Conservation (phyloP, 345 rosid genomes). For the Luvunga scandens region DNA sequence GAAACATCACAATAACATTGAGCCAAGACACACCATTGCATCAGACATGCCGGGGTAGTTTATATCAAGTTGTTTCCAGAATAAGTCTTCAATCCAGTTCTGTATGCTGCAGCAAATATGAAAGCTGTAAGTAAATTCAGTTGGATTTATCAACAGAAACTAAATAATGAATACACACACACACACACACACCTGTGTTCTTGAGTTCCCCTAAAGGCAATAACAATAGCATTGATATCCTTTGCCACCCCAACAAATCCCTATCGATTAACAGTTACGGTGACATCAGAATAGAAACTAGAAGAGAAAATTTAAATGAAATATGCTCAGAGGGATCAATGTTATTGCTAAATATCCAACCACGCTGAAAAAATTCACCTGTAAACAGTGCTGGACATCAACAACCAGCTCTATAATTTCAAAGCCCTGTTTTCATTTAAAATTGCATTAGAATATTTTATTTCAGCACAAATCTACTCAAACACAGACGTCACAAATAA, state of each 20-base stretch:
- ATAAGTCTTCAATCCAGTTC: slow-evolving; percentile 90
- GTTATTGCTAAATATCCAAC: slow-evolving; percentile 2
- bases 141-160: slow-evolving; percentile 6
- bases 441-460: slow-evolving; percentile 13
- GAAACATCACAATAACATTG: not conserved
- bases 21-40: slow-evolving; percentile 66
- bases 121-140: not conserved
- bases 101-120: slow-evolving; percentile 63
- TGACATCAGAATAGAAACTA: slow-evolving; percentile 9
- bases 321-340: not conserved
- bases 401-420: slow-evolving; percentile 76
- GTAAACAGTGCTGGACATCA: slow-evolving; percentile 80
- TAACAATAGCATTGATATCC: slow-evolving; percentile 57
- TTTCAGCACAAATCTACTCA: not conserved
- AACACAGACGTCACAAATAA: not conserved
- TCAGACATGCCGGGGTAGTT: slow-evolving; percentile 91
- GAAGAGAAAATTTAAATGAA: not conserved
- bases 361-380: slow-evolving; percentile 37
- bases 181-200: too few relatives aligned
- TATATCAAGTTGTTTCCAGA: slow-evolving; percentile 92
- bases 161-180: not conserved
- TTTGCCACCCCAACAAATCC: slow-evolving; percentile 72
- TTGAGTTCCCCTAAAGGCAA: slow-evolving; percentile 79
- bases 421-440: slow-evolving; percentile 61
- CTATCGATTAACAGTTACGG: slow-evolving; percentile 29